These are phyloP conservation scores for Cruciata laevipes DNA, from an alignment of 257 asterid genomes.

Conservation along the genomic window DNA sequence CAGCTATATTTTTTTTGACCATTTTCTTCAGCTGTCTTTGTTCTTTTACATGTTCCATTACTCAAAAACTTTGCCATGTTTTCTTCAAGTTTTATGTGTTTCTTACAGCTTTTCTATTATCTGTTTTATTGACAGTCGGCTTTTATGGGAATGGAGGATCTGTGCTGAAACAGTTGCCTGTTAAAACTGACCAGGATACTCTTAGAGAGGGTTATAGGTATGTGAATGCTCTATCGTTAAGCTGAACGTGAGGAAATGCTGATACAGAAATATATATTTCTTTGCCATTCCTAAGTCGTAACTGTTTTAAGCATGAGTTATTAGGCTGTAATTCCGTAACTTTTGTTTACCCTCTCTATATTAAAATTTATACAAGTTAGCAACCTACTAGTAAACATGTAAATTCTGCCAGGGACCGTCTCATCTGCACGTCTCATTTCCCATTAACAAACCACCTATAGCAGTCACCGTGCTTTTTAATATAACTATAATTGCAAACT, in stretches of 20 bases:
- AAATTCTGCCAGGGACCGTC: background rate
- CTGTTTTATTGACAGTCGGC: constrained; percentile 37
- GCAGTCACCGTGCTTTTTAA: background rate
- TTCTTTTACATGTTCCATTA: background rate
- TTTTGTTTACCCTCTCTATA: background rate
- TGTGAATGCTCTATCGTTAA: constrained; percentile 12
- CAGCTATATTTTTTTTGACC: background rate
- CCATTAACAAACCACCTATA: background rate
- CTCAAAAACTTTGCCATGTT: background rate
- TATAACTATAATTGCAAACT: background rate
- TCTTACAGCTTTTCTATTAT: background rate
- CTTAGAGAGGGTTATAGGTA: constrained; percentile 96
- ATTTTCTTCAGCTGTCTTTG: background rate
- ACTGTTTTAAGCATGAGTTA: background rate
- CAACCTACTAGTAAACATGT: background rate
- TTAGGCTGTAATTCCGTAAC: background rate
- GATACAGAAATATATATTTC: background rate
- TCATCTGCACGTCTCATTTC: background rate
- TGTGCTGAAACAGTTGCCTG: constrained; percentile 46
- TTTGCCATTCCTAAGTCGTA: background rate
- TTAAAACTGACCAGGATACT: constrained; percentile 93
- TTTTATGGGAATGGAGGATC: constrained; percentile 66
- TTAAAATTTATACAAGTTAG: background rate
- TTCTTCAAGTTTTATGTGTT: constrained; percentile 1
- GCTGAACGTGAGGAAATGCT: background rate